Evolutionary conservation across 495 filamentous ascomycete species (phyloP).

Genomic region (Penicillium daleae): DNA sequence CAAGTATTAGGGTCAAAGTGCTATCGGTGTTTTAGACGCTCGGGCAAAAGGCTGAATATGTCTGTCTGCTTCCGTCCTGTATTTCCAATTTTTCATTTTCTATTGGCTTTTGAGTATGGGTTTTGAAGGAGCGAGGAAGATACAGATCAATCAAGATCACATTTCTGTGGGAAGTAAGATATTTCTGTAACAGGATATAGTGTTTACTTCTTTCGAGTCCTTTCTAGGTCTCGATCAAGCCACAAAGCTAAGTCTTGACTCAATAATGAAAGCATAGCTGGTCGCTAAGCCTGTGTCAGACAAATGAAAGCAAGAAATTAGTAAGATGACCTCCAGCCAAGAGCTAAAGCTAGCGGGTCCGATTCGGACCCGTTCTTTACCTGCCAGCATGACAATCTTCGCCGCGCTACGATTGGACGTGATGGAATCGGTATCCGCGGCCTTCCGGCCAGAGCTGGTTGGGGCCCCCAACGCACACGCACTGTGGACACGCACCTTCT

Average conservation of each 20-base stretch:
- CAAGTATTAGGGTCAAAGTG: not conserved
- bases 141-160: not conserved
- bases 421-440: constrained; percentile 31
- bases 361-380: constrained; percentile 14
- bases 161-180: not conserved
- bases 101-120: not conserved
- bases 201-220: no score
- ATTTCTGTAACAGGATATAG: not conserved
- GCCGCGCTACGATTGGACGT: constrained; percentile 10
- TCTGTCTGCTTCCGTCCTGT: no score
- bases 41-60: not conserved
- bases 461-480: constrained; percentile 14
- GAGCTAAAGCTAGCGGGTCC: constrained; percentile 25
- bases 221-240: not conserved
- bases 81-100: not conserved
- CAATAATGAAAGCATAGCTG: not conserved
- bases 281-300: not conserved
- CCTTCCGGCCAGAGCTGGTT: constrained; percentile 30
- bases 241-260: not conserved
- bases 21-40: not conserved
- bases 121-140: not conserved
- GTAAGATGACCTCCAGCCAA: not conserved
- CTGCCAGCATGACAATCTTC: constrained; percentile 27
- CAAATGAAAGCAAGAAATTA: not conserved
- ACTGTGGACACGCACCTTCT: no score